A percentile compares a stretch with the other conserved stretches of the same genome.
These are phyloP conservation scores for Chlamydomonas incerta DNA, from an alignment of 139 green algal genomes.

Conservation along the genomic window DNA sequence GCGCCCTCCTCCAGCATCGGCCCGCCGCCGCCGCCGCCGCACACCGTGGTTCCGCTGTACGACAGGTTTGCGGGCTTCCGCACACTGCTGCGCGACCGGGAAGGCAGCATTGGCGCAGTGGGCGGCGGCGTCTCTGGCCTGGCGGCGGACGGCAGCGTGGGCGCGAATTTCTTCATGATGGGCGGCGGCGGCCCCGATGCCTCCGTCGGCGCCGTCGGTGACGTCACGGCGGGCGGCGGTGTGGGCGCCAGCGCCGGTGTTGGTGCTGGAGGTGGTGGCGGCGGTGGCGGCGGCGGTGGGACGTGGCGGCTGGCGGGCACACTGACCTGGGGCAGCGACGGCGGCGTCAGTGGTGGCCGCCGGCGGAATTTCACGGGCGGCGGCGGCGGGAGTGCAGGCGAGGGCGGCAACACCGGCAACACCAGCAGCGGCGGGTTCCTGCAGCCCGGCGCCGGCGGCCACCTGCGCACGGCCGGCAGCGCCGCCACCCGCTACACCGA, in stretches of 20 bases:
- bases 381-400: background rate
- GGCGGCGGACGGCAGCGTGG: slow-evolving; percentile 1
- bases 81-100: slow-evolving; percentile 2
- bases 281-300: no score
- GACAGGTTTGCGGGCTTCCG: slow-evolving; percentile 34
- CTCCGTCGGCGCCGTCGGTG: no score
- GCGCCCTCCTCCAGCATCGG: no score
- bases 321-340: no score
- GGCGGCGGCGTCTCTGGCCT: background rate
- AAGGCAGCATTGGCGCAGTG: background rate
- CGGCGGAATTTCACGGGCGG: background rate
- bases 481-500: background rate
- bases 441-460: background rate
- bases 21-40: background rate
- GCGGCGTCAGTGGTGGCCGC: no score
- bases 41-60: background rate
- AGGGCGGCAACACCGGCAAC: background rate
- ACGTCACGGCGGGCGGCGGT: background rate
- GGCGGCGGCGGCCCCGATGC: background rate
- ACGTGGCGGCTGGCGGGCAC: no score
- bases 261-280: no score
- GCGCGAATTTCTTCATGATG: slow-evolving; percentile 29
- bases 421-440: background rate
- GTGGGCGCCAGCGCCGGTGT: background rate
- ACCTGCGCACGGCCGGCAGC: background rate